phyloP scores from a whole-genome alignment of 257 asterid genomes.

The Solanum medicagineum region DNA sequence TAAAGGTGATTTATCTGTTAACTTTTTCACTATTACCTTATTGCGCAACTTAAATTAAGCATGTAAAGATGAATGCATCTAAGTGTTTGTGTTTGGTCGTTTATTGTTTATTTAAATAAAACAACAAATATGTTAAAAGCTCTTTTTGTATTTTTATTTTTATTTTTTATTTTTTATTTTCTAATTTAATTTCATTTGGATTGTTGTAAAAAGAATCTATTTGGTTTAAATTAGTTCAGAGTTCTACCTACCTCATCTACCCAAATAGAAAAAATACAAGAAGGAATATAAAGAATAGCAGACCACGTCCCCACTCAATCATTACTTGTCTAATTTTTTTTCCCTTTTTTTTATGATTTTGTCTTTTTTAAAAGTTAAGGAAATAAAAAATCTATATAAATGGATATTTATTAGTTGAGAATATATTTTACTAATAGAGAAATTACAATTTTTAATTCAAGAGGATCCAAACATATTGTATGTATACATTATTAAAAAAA shows the following conservation, averaged over 20 bases:
- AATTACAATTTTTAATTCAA: not conserved
- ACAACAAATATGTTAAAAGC: not conserved
- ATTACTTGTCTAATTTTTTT: not conserved
- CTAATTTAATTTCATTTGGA: not conserved
- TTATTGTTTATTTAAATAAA: not conserved
- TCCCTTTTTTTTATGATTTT: not conserved
- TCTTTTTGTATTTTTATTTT: not conserved
- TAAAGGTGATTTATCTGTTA: too few species aligned
- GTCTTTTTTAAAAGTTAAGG: not conserved
- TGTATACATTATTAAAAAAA: not conserved
- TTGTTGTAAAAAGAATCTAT: not conserved
- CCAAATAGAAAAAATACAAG: not conserved
- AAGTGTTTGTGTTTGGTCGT: not conserved
- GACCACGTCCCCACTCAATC: not conserved
- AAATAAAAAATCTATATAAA: not conserved
- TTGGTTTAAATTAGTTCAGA: not conserved
- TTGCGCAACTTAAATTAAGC: not conserved
- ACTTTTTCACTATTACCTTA: too few species aligned
- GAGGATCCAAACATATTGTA: not conserved
- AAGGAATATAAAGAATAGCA: not conserved
- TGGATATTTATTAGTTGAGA: not conserved
- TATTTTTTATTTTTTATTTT: not conserved
- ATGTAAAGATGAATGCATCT: not conserved
- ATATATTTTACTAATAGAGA: not conserved
- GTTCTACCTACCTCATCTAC: constrained; percentile 1